Base-by-base conservation (phyloP, 139 green algal genomes). In the Chlamydomonas asymmetrica region DNA sequence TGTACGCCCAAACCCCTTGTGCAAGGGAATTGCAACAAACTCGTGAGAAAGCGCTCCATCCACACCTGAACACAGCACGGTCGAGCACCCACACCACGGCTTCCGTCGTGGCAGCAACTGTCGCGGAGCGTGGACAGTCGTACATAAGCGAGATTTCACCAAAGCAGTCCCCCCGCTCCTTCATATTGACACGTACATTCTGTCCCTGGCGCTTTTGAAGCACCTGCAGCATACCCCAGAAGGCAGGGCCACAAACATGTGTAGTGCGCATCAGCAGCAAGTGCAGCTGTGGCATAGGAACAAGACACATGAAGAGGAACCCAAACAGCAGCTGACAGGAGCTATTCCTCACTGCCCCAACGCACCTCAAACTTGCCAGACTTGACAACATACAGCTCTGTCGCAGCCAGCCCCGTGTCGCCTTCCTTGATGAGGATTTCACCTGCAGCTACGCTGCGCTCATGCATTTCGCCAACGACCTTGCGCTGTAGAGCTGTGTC, bases 341-440 rank as follows among this genome's bases (percentile, higher is more conserved):
- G n/a, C n/a, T n/a, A n/a, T n/a, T n/a, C n/a, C n/a, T n/a, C n/a
- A n/a, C n/a, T n/a, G n/a, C n/a, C n/a, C n/a, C n/a, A n/a, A 35
- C 82, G 10, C 62, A 94, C 93, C 84, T 98, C 95, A 71, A 98
- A 98, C 71, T 97, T 92, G 8, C 95, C 95, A 22, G 52, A 75
- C 76, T 97, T 97, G 3, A 98, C 94, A 2, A 98, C 88, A 73
- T 96, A 98, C 63, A 98, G 86, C 86, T 98, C 94, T 8, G 81
- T 87, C 39, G 93, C 89, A 37, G 84, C 87, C 16, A 94, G 66
- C 39, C 93, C 90, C 22, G 81, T 93, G 81, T 97, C 94, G 16
- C 93, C 94, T 80, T 98, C 91, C 56, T 92, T 92, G 85, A 98
- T 97, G 31, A 98, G 84, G 49, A 98, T 97, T 62, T 98, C 94